Base-by-base conservation (phyloP, 2,329 filamentous ascomycete genomes). In the Akanthomyces lecanii region DNA sequence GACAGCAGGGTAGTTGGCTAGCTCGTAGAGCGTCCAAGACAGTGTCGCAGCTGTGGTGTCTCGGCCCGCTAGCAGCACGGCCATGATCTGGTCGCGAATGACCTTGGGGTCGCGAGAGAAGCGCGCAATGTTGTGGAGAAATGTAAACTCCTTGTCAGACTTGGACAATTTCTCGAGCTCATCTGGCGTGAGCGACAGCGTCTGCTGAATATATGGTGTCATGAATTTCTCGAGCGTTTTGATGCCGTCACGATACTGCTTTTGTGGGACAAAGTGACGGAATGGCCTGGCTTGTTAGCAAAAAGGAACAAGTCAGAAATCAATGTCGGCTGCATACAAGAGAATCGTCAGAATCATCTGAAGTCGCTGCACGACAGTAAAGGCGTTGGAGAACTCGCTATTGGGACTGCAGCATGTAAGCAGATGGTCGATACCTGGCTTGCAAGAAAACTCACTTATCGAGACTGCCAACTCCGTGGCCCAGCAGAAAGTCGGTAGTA, bases 11-110 rank as follows among this genome's bases (percentile, higher is more conserved):
- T 91, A 82, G 18, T 86, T 85, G 44, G 88, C 84, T 2, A 97
- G 82, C 74, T 97, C 91, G 74, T 95, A 96, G 64, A 97, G 81
- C 42, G 85, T 81, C 89, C 92, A 97, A 0, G 87, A 89, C 0
- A 97, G 81, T 0, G 90, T 92, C 18, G 82, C 85, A 36, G 92
- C 92, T 0, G 93, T 97, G 16, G 93, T 97, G 74, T 97, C 93
- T 45, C 90, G 85, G 14, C 91, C 92, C 1, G 93, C 93, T 18
- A 97, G 84, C 3, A 94, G 81, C 12, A 93, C 82, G 10, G 87
- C 86, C 54, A 91, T 84, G 48, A 92, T 80, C 71, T 93, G 89
- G 73, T 93, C 89, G n/a, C 90, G 87, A 36, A 94, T 82, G 12
- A 89, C 81, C 42, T 80, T 80, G 0, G 77, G 76, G 61, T 84